Evolutionary conservation across 2,329 filamentous ascomycete genomes (phyloP).

Genomic region (Gnomoniopsis sp.): DNA sequence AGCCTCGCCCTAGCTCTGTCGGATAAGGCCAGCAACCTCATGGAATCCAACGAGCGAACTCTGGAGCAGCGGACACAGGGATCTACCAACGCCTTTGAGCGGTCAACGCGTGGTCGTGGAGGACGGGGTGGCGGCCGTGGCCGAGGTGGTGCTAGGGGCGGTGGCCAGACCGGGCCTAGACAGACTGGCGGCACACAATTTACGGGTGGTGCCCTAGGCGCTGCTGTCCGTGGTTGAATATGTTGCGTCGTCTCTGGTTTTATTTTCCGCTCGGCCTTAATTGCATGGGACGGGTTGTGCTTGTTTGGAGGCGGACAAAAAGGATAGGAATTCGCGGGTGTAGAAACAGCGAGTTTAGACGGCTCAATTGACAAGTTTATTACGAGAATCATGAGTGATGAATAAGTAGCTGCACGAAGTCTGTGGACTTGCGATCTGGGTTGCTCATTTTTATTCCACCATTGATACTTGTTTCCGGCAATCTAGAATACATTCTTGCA

Average conservation of each 20-base stretch:
- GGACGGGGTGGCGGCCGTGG: constrained; percentile 65
- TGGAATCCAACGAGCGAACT: constrained; percentile 96
- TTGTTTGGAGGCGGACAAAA: constrained; percentile 15
- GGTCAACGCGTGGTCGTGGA: constrained; percentile 55
- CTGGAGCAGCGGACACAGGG: constrained; percentile 96
- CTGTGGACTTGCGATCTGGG: neutral
- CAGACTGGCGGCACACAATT: constrained; percentile 75
- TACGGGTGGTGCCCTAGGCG: constrained; percentile 75
- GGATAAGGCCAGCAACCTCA: constrained; percentile 93
- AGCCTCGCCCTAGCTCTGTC: constrained; percentile 89
- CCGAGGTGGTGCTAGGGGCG: constrained; percentile 56
- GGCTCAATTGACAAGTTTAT: constrained; percentile 16
- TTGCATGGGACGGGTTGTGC: constrained; percentile 18
- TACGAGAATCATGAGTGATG: neutral
- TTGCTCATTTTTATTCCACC: neutral
- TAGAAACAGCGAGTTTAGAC: constrained; percentile 16
- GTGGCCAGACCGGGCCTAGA: constrained; percentile 55
- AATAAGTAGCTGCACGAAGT: neutral
- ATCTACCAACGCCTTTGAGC: constrained; percentile 89
- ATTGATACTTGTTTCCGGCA: neutral
- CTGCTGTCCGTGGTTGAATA: constrained; percentile 57
- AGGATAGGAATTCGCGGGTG: constrained; percentile 16
- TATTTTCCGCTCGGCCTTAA: constrained; percentile 15
- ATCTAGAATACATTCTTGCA: neutral
- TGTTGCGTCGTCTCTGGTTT: constrained; percentile 9